Conservation (phyloP, 805 yeast genomes). For the Suhomyces pyralidae region DNA sequence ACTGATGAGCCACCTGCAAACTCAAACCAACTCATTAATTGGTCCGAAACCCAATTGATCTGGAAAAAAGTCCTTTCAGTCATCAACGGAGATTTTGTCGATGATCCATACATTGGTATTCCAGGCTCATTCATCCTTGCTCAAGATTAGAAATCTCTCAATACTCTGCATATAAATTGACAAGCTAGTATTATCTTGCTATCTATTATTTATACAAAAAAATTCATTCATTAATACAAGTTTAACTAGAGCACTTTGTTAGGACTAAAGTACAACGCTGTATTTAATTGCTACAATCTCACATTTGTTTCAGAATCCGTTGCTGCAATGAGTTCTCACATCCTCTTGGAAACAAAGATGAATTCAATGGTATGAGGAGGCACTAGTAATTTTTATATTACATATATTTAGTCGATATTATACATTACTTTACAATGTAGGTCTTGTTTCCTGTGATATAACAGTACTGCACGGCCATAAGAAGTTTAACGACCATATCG, state of each 20-base stretch:
- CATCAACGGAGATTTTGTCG: conserved; percentile 20
- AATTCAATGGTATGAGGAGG: no score
- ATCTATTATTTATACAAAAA: no score
- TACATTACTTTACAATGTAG: conserved; percentile 13
- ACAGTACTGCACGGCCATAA: conserved; percentile 29
- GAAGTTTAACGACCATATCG: conserved; percentile 14
- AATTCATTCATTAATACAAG: neutral
- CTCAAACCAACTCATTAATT: conserved; percentile 22
- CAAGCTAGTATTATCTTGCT: neutral
- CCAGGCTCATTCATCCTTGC: conserved; percentile 22
- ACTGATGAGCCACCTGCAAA: conserved; percentile 42
- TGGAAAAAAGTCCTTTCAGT: conserved; percentile 26
- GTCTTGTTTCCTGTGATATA: conserved; percentile 36
- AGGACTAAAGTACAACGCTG: no score
- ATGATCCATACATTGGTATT: conserved; percentile 23
- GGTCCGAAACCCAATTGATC: conserved; percentile 32
- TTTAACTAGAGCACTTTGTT: no score
- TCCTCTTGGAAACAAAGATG: no score
- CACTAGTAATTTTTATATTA: neutral
- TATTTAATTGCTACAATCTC: no score
- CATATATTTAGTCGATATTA: neutral
- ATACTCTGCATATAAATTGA: neutral
- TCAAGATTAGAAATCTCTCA: neutral
- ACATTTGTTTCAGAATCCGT: no score
- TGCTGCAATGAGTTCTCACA: no score